A percentile compares a stretch with the other conserved stretches of the same genome.
Conservation (phyloP, 2,329 filamentous ascomycete species). For the Venturia oleaginea region DNA sequence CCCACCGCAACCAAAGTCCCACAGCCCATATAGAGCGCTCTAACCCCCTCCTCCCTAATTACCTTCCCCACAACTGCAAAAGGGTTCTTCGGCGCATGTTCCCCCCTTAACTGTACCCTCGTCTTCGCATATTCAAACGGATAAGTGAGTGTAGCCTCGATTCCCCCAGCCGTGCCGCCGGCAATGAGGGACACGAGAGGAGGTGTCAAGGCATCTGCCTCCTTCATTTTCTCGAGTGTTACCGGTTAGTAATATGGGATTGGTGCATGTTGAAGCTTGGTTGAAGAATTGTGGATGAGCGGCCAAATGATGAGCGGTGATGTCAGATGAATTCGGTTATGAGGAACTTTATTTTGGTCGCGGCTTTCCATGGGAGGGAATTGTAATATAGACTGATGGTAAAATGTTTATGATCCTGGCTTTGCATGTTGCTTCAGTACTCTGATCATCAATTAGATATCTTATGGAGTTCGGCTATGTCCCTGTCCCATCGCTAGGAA, state of each 20-base stretch:
- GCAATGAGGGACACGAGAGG: conserved; percentile 29
- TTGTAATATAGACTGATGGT: too few species aligned
- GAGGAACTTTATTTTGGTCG: not conserved
- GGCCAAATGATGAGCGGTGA: not conserved
- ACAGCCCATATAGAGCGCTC: conserved; percentile 55
- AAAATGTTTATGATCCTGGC: too few species aligned
- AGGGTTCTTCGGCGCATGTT: conserved; percentile 42
- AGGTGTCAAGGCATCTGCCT: conserved; percentile 26
- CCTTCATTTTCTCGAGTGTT: conserved; percentile 3
- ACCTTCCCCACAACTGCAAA: conserved; percentile 48
- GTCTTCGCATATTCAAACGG: conserved; percentile 63
- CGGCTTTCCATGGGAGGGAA: too few species aligned
- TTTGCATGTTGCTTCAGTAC: too few species aligned
- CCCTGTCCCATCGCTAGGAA: too few species aligned
- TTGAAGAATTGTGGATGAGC: not conserved
- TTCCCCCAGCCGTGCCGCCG: conserved; percentile 30
- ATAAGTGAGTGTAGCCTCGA: conserved; percentile 38
- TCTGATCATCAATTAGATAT: too few species aligned
- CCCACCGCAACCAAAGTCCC: conserved; percentile 45
- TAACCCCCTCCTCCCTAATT: conserved; percentile 46
- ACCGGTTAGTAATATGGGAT: not conserved
- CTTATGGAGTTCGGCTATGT: too few species aligned
- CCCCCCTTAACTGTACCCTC: conserved; percentile 45
- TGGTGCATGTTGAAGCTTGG: not conserved
- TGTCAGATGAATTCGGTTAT: not conserved